phyloP scores from a whole-genome alignment of 768 basidiomycete genomes.

The Daedaleopsis nitida region DNA sequence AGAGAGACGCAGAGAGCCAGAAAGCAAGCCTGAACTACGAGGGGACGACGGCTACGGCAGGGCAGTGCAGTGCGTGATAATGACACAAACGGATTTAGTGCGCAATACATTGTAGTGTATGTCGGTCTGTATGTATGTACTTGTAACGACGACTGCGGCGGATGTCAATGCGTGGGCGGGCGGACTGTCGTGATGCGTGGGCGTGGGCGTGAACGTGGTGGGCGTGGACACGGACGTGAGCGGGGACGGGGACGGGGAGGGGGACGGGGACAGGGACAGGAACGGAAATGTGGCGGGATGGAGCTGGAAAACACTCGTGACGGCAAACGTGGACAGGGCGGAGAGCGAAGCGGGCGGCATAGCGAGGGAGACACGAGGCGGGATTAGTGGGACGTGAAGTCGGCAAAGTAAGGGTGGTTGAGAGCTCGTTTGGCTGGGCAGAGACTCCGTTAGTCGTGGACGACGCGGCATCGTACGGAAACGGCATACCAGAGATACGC shows the following conservation, averaged over 20 bases:
- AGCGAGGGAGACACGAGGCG: neutral
- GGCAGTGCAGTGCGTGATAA: neutral
- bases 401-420: constrained; percentile 50
- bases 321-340: neutral
- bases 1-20: too few species aligned
- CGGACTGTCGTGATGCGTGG: neutral
- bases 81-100: neutral
- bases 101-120: constrained; percentile 5
- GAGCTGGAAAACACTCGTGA: constrained; percentile 1
- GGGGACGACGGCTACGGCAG: too few species aligned
- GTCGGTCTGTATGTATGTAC: neutral
- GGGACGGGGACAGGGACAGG: neutral
- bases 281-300: neutral
- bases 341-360: neutral
- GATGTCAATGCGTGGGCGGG: neutral
- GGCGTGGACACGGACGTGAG: neutral
- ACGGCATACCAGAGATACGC: constrained; percentile 80
- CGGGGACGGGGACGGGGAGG: neutral
- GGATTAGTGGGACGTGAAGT: constrained; percentile 38
- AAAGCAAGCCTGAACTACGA: too few species aligned
- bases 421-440: constrained; percentile 58
- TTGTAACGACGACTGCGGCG: neutral
- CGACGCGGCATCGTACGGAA: neutral
- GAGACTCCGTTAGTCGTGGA: neutral
- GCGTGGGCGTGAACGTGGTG: neutral